Evolutionary conservation across 1,284 basidiomycete species (phyloP).

Genomic region (Schizophyllum commune): DNA sequence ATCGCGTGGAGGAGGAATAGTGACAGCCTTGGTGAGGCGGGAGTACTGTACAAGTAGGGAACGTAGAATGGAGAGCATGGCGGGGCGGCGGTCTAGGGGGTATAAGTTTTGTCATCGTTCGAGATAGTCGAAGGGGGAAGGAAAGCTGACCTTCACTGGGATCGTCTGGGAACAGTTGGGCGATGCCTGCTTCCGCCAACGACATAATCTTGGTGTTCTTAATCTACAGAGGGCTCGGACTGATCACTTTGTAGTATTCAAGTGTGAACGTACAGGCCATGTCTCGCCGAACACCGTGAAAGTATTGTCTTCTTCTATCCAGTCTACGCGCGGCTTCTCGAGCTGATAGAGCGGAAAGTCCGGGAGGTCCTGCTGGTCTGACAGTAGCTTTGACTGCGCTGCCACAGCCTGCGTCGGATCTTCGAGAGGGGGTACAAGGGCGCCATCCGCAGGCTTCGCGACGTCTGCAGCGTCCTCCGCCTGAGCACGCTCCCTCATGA

Average conservation of each 20-base stretch:
- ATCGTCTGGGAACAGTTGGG: conserved; percentile 66
- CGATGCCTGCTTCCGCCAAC: conserved; percentile 59
- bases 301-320: conserved; percentile 70
- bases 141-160: conserved; percentile 47
- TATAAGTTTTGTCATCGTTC: no score
- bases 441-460: conserved; percentile 17
- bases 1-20: conserved; percentile 49
- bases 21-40: conserved; percentile 50
- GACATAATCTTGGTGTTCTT: conserved; percentile 72
- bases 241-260: conserved; percentile 4
- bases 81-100: conserved; percentile 59
- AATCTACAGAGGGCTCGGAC: no score
- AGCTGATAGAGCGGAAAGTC: conserved; percentile 63
- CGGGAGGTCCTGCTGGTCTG: conserved; percentile 62
- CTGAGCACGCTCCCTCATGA: conserved; percentile 44
- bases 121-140: no score
- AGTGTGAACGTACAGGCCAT: conserved; percentile 55
- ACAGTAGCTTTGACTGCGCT: conserved; percentile 52
- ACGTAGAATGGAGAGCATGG: conserved; percentile 54
- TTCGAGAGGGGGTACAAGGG: neutral
- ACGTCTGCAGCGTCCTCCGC: neutral
- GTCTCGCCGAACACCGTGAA: conserved; percentile 69
- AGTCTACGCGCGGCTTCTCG: conserved; percentile 76
- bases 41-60: conserved; percentile 70
- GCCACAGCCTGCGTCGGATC: conserved; percentile 25